These are phyloP conservation scores for Trypanosoma congolense DNA, from an alignment of 208 protist species.

Conservation along the genomic window DNA sequence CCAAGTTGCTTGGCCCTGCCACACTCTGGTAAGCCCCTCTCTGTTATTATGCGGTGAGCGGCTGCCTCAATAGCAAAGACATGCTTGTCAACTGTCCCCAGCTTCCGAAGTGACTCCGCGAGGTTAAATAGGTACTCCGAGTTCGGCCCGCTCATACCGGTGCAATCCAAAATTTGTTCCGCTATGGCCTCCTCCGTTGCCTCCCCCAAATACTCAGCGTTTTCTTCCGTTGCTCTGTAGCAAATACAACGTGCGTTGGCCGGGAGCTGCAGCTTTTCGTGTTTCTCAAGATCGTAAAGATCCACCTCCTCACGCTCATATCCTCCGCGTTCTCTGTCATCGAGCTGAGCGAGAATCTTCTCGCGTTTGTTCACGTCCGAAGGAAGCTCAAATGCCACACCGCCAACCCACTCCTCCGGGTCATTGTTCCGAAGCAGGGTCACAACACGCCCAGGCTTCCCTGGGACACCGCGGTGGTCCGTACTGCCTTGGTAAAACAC, in stretches of 20 bases:
- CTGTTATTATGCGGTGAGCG: slow-evolving; percentile 23
- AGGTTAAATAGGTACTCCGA: slow-evolving; percentile 72
- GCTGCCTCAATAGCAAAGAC: slow-evolving; percentile 60
- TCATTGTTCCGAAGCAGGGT: slow-evolving; percentile 49
- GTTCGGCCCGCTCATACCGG: slow-evolving; percentile 61
- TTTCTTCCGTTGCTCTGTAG: slow-evolving; percentile 70
- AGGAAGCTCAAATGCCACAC: slow-evolving; percentile 72
- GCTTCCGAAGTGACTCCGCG: slow-evolving; percentile 42
- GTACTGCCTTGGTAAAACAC: slow-evolving; percentile 78
- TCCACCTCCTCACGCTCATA: slow-evolving; percentile 51
- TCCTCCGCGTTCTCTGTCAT: slow-evolving; percentile 59
- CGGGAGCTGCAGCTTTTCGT: slow-evolving; percentile 13
- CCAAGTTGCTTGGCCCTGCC: slow-evolving; percentile 7
- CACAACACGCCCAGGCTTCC: slow-evolving; percentile 65
- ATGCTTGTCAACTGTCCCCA: slow-evolving; percentile 51
- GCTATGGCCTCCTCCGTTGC: slow-evolving; percentile 56
- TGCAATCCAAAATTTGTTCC: slow-evolving; percentile 45
- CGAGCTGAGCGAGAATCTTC: slow-evolving; percentile 47
- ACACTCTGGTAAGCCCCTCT: slow-evolving; percentile 1
- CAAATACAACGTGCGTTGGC: slow-evolving; percentile 40
- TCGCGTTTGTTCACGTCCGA: slow-evolving; percentile 33
- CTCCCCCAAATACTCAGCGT: slow-evolving; percentile 59
- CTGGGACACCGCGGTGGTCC: slow-evolving; percentile 69
- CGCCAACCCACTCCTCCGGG: slow-evolving; percentile 46
- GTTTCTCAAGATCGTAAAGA: slow-evolving; percentile 33